phyloP scores from a whole-genome alignment of 345 rosid species.

The Hibiscus mutabilis region DNA sequence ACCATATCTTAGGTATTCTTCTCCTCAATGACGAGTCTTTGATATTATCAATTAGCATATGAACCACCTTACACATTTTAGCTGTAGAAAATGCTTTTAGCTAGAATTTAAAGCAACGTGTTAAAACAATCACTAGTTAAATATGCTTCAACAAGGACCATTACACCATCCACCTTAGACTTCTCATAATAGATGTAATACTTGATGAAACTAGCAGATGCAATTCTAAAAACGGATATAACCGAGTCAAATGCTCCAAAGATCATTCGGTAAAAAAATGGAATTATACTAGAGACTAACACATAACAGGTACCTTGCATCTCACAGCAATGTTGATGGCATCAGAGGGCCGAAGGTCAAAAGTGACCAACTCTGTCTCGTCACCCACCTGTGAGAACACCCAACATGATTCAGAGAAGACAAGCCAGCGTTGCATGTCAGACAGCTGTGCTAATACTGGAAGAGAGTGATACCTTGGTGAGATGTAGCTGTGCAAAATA shows the following conservation, averaged over 20 bases:
- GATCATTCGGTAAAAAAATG: background rate
- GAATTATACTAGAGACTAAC: background rate
- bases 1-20: background rate
- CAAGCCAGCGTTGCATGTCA: no score
- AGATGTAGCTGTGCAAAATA: slow-evolving; percentile 80
- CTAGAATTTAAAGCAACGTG: background rate
- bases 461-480: slow-evolving; percentile 47
- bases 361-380: slow-evolving; percentile 52
- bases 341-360: slow-evolving; percentile 95
- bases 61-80: background rate
- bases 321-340: slow-evolving; percentile 95
- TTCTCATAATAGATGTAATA: background rate
- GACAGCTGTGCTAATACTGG: no score
- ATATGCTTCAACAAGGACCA: background rate
- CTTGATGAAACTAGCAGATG: background rate
- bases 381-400: slow-evolving; percentile 51
- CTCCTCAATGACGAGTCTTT: background rate
- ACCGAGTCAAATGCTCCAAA: background rate
- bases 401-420: slow-evolving; percentile 8
- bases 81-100: background rate
- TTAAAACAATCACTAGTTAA: background rate
- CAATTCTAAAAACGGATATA: background rate
- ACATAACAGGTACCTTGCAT: slow-evolving; percentile 61
- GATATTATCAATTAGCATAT: background rate
- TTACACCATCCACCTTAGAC: background rate